phyloP scores from a whole-genome alignment of 2,329 filamentous ascomycete genomes.

The Colletotrichum incanum region DNA sequence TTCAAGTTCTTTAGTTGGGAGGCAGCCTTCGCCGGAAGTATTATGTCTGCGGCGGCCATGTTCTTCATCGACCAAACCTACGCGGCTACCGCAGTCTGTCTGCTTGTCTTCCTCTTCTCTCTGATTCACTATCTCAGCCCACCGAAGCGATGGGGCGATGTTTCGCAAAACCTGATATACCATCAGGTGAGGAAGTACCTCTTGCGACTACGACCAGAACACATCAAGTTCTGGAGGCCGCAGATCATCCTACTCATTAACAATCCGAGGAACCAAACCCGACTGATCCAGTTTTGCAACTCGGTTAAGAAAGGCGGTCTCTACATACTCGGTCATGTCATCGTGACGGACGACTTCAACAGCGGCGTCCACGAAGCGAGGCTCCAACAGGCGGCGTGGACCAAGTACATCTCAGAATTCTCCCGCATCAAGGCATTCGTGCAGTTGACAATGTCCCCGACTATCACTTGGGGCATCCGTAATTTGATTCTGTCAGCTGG shows the following conservation, averaged over 20 bases:
- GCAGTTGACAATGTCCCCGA: constrained; percentile 86
- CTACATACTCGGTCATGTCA: constrained; percentile 90
- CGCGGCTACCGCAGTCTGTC: constrained; percentile 80
- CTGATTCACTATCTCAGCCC: constrained; percentile 89
- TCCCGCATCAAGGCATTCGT: constrained; percentile 92
- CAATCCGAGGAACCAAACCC: constrained; percentile 84
- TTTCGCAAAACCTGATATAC: constrained; percentile 91
- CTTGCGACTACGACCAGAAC: constrained; percentile 85
- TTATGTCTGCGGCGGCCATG: constrained; percentile 87
- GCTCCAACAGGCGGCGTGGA: constrained; percentile 86
- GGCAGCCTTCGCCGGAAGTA: constrained; percentile 81
- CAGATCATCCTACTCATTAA: constrained; percentile 90
- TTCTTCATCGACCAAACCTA: constrained; percentile 91
- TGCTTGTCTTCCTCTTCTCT: constrained; percentile 84
- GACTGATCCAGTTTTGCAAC: constrained; percentile 92
- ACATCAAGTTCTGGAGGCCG: constrained; percentile 94
- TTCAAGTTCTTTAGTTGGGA: constrained; percentile 94
- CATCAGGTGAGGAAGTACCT: constrained; percentile 89
- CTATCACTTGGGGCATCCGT: constrained; percentile 86
- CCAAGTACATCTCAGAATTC: constrained; percentile 86
- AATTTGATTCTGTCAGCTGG: constrained; percentile 88
- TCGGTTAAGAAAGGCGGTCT: constrained; percentile 89
- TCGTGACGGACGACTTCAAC: constrained; percentile 87
- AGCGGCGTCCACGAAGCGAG: constrained; percentile 85
- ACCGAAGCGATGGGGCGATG: constrained; percentile 91